These are phyloP conservation scores for Henckelia pumila DNA, from an alignment of 257 asterid species.

Conservation along the genomic window DNA sequence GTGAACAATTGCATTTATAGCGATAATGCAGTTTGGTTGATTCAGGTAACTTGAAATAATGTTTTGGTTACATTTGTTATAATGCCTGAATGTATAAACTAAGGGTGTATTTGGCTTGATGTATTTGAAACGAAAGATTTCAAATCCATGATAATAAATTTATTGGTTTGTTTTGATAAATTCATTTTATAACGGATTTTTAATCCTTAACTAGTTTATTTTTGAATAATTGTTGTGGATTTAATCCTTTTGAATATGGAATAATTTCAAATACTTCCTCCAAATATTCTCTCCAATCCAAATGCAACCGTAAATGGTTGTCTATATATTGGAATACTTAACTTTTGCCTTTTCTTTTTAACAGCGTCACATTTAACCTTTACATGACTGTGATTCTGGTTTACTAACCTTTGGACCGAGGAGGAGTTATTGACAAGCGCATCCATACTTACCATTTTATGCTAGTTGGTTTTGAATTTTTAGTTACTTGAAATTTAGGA, in stretches of 20 bases:
- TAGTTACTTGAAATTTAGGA: background rate
- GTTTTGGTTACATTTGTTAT: conserved; percentile 19
- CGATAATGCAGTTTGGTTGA: conserved; percentile 87
- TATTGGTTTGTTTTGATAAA: no score
- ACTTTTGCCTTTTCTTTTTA: background rate
- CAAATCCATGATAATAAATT: no score
- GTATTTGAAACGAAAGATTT: background rate
- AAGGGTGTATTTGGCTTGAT: no score
- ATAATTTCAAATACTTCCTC: background rate
- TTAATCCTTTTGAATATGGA: no score
- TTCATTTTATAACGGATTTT: background rate
- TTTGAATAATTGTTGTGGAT: background rate
- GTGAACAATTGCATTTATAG: conserved; percentile 73
- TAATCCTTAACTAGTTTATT: background rate
- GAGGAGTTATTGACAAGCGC: background rate
- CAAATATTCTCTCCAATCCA: background rate
- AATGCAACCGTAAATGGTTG: background rate
- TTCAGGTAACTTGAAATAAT: conserved; percentile 55
- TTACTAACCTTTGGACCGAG: background rate
- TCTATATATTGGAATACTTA: conserved; percentile 4
- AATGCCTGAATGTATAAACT: conserved; percentile 8
- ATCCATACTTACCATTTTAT: background rate
- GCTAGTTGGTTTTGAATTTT: background rate
- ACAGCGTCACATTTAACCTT: background rate
- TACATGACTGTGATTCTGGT: background rate